phyloP scores from a whole-genome alignment of 2,329 filamentous ascomycete genomes.

The Botrytis squamosa region DNA sequence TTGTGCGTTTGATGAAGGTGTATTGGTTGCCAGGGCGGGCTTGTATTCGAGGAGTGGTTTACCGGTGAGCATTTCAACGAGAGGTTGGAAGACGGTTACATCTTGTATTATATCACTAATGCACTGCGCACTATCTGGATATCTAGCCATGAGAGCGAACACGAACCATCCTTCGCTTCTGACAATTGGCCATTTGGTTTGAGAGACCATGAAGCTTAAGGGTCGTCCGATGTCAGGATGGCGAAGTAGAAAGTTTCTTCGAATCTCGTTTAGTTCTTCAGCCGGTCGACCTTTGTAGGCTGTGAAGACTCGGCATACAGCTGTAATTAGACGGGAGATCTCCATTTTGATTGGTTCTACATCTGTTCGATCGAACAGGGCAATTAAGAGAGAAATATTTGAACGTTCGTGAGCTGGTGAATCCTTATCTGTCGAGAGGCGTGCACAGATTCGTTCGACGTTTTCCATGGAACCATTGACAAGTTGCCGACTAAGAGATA shows the following conservation, averaged over 20 bases:
- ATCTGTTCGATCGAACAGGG: conserved; percentile 46
- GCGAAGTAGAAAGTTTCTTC: conserved; percentile 36
- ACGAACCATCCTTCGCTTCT: conserved; percentile 63
- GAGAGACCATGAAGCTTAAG: conserved; percentile 54
- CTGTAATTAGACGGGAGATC: conserved; percentile 53
- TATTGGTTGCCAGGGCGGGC: not conserved
- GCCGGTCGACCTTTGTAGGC: conserved; percentile 38
- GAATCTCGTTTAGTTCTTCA: conserved; percentile 40
- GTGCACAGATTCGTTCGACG: conserved; percentile 49
- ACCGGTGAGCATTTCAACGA: conserved; percentile 52
- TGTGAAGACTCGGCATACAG: conserved; percentile 56
- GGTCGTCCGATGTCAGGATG: conserved; percentile 39
- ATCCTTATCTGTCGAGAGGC: conserved; percentile 42
- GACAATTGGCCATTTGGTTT: conserved; percentile 58
- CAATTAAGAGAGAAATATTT: conserved; percentile 43
- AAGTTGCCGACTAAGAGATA: conserved; percentile 57
- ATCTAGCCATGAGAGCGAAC: conserved; percentile 58
- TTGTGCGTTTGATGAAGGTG: not conserved
- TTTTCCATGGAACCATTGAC: conserved; percentile 54
- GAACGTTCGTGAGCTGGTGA: conserved; percentile 40
- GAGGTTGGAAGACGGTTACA: conserved; percentile 44
- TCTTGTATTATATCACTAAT: conserved; percentile 47
- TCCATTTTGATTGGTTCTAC: conserved; percentile 59
- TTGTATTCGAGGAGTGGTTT: conserved; percentile 37
- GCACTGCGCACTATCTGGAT: conserved; percentile 48